phyloP scores from a whole-genome alignment of 768 basidiomycete genomes.

The Boletus patriciae region DNA sequence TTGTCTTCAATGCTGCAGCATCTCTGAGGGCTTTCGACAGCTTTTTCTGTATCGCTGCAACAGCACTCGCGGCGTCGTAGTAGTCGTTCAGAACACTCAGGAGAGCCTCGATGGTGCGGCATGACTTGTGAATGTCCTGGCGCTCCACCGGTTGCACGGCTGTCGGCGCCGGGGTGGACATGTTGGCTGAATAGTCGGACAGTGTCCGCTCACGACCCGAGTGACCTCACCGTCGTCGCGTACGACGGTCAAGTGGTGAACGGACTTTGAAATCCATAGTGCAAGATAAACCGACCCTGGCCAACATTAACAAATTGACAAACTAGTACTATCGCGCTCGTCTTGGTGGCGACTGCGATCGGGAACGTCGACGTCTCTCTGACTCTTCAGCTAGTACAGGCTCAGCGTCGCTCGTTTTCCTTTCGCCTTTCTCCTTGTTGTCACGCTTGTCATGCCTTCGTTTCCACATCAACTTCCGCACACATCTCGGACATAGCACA shows the following conservation, averaged over 20 bases:
- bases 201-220: neutral
- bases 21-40: conserved; percentile 70
- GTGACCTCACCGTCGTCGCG: neutral
- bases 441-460: conserved; percentile 59
- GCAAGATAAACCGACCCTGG: neutral
- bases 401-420: no score
- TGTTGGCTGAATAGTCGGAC: neutral
- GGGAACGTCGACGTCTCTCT: conserved; percentile 19
- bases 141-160: conserved; percentile 52
- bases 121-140: conserved; percentile 75
- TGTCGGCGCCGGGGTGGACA: conserved; percentile 10
- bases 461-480: conserved; percentile 87
- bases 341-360: conserved; percentile 31
- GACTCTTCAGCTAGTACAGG: no score
- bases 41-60: conserved; percentile 71
- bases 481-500: conserved; percentile 76
- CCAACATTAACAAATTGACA: neutral
- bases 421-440: conserved; percentile 9
- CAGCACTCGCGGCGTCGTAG: conserved; percentile 63
- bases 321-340: neutral
- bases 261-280: conserved; percentile 24
- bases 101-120: conserved; percentile 71
- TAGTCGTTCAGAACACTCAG: conserved; percentile 71
- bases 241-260: neutral
- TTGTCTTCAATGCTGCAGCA: conserved; percentile 58